Evolutionary conservation across 1,284 basidiomycete genomes (phyloP).

Genomic region (Marasmius fiardii): DNA sequence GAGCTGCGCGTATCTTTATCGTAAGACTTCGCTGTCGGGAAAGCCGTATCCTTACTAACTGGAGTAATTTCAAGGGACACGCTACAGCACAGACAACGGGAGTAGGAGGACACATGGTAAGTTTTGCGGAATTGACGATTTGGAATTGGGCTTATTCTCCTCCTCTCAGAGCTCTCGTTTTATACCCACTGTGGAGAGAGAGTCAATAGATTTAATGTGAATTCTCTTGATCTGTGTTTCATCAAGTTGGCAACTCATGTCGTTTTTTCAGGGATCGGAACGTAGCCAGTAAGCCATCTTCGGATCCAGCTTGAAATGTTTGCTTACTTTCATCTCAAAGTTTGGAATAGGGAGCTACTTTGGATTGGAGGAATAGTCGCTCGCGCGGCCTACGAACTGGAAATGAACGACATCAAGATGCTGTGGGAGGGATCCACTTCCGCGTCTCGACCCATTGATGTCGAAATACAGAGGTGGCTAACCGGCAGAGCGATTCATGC

Average conservation of each 20-base stretch:
- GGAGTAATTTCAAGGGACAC: conserved; percentile 50
- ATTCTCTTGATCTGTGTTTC: conserved; percentile 20
- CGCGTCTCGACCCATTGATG: conserved; percentile 21
- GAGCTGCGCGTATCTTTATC: conserved; percentile 75
- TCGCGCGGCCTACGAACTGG: conserved; percentile 85
- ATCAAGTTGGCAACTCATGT: conserved; percentile 14
- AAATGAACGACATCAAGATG: conserved; percentile 60
- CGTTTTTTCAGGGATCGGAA: conserved; percentile 60
- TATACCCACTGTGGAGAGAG: conserved; percentile 96
- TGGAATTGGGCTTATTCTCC: conserved; percentile 33
- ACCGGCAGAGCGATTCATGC: conserved; percentile 75
- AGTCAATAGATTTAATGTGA: conserved; percentile 88
- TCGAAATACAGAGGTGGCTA: conserved; percentile 49
- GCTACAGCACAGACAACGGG: conserved; percentile 92
- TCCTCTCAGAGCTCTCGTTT: conserved; percentile 84
- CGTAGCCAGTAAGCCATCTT: conserved; percentile 53
- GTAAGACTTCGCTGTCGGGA: conserved; percentile 34
- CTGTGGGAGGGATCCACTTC: conserved; percentile 52
- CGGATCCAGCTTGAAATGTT: background rate
- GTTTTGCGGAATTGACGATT: background rate
- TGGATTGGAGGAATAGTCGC: conserved; percentile 82
- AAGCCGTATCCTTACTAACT: background rate
- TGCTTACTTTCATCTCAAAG: conserved; percentile 28
- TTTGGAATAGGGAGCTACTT: conserved; percentile 88
- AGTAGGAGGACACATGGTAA: conserved; percentile 82